Conservation (phyloP, 2,329 filamentous ascomycete genomes). For the Colletotrichum falcatum region DNA sequence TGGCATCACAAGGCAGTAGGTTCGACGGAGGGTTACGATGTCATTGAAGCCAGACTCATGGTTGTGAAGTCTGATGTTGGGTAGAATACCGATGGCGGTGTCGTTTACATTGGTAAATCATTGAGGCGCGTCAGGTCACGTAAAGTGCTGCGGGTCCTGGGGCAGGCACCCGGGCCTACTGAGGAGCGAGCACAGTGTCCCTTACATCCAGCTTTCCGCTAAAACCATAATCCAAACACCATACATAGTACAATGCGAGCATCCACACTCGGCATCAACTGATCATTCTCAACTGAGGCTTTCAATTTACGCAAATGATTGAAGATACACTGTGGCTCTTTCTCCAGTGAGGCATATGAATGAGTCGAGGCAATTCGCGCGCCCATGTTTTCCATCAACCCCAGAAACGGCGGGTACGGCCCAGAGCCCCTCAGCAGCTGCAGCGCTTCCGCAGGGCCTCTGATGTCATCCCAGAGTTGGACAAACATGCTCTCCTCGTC, state of each 20-base stretch:
- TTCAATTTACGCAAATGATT: no score
- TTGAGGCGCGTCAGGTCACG: constrained; percentile 13
- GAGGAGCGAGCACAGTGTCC: not conserved
- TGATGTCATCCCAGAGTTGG: constrained; percentile 11
- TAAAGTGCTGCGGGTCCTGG: constrained; percentile 15
- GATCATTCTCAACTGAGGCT: not conserved
- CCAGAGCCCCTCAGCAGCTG: constrained; percentile 4
- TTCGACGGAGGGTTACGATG: constrained; percentile 43
- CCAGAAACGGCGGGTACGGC: constrained; percentile 3
- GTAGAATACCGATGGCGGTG: not conserved
- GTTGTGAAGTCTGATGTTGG: constrained; percentile 44
- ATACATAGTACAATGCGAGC: not conserved
- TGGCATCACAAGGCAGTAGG: not conserved
- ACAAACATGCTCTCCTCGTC: constrained; percentile 23
- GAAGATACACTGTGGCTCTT: no score
- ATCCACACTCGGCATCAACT: not conserved
- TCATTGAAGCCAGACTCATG: constrained; percentile 57
- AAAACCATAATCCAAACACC: not conserved
- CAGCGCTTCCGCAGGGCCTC: constrained; percentile 5
- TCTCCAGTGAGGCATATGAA: not conserved
- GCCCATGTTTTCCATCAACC: not conserved
- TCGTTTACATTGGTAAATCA: not conserved
- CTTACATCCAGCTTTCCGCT: not conserved
- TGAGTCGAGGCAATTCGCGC: not conserved
- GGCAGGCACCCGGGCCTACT: not conserved